Evolutionary conservation across 225 moss, liverwort and hornwort species (phyloP), one percentile per base, ranked within the genome.

Genomic region (Pleurozium schreberi): DNA sequence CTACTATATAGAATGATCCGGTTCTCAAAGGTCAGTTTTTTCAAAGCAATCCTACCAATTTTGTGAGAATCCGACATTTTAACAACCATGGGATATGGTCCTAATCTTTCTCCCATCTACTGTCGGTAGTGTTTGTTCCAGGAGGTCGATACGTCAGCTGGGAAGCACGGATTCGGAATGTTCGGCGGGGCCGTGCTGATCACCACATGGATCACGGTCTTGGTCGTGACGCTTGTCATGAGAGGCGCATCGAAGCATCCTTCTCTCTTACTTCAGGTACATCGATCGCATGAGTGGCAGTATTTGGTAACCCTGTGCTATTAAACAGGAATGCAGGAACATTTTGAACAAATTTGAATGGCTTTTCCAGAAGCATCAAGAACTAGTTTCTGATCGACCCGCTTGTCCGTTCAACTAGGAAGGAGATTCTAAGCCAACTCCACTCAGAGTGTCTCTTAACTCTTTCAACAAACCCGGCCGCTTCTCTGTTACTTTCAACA

Each of bases 111-210:
- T 57, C 15, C 42, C 22, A 42, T 57, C 15, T 40, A 28, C 53
- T 42, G 23, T 53, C 14, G 27, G 36, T 43, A 28, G 28, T 27
- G 21, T 42, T 67, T 82, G 43, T 77, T 84, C 62, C 93, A 93
- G 93, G 88, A 89, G 11, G 79, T 78, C 43, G 90, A 91, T 55
- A 84, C 81, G 15, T 91, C 92, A 30, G 92, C 68, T 25, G 91
- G 93, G 80, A 93, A 91, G 65, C 95, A 92, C 11, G 93, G 95
- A 88, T 84, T 96, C 25, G 88, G 91, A 60, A 89, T 94, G 73
- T 63, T 82, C 15, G 65, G 50, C 2, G 95, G 96, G 43, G 93
- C 91, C 25, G 62, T 89, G 53, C 42, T 95, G 62, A 67, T 96
- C 43, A 42, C 40, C 75, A 34, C 85, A 25, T 96, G 96, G 96